A percentile compares a stretch with the other conserved stretches of the same genome.
Conservation (phyloP, 768 basidiomycete species). For the Tricholoma bakamatsutake region DNA sequence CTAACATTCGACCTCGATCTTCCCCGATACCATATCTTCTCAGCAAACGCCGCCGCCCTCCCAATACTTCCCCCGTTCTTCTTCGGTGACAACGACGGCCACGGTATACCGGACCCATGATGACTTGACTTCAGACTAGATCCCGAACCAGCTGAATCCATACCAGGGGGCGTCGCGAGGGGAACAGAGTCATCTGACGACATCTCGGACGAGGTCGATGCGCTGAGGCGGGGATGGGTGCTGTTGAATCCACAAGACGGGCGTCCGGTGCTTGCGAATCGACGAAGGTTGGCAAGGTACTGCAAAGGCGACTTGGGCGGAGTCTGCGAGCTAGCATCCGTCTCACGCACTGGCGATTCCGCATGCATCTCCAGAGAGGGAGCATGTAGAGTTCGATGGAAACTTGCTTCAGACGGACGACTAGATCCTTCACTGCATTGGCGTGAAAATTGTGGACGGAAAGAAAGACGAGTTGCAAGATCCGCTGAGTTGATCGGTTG, state of each 20-base stretch:
- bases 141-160: conserved; percentile 25
- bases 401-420: conserved; percentile 1
- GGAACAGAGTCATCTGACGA: conserved; percentile 65
- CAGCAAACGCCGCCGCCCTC: conserved; percentile 56
- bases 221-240: conserved; percentile 49
- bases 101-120: conserved; percentile 31
- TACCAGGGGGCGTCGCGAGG: conserved; percentile 54
- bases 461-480: neutral
- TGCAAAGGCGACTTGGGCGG: conserved; percentile 48
- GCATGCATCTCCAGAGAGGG: neutral
- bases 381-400: neutral
- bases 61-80: conserved; percentile 36
- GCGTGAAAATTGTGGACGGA: neutral
- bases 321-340: conserved; percentile 31
- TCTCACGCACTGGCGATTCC: neutral
- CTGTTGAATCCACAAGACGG: conserved; percentile 27
- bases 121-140: conserved; percentile 28
- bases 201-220: conserved; percentile 52
- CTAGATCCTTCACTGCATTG: neutral
- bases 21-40: conserved; percentile 49
- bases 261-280: conserved; percentile 38
- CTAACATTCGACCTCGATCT: conserved; percentile 51
- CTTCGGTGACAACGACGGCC: conserved; percentile 49
- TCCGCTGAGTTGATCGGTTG: conserved; percentile 1
- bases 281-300: conserved; percentile 44